Conservation (phyloP, 1,139 yeast species). For the Suhomyces choctaworum region DNA sequence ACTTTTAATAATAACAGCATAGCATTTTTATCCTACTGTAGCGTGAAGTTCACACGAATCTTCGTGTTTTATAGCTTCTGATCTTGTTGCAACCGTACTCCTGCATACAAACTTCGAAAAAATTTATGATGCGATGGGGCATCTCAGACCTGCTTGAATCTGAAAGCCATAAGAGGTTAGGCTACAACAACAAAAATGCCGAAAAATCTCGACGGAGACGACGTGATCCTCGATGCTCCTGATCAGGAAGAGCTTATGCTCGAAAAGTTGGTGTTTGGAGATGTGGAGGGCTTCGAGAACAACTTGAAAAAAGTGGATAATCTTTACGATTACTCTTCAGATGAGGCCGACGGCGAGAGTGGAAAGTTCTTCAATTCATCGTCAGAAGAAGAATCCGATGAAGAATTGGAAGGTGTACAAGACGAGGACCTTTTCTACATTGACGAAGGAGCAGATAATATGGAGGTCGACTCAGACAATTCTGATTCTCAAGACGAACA, state of each 20-base stretch:
- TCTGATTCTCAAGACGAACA: conserved; percentile 28
- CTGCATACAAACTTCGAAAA: conserved; percentile 6
- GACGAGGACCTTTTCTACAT: conserved; percentile 69
- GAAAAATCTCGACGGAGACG: conserved; percentile 28
- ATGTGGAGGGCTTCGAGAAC: conserved; percentile 70
- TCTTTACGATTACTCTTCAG: conserved; percentile 51
- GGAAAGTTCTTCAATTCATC: conserved; percentile 32
- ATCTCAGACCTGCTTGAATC: no score
- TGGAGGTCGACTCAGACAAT: conserved; percentile 40
- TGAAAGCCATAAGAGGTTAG: not conserved
- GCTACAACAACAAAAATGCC: conserved; percentile 21
- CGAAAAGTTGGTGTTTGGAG: conserved; percentile 90
- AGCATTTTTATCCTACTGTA: conserved; percentile 3
- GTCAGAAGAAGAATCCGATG: conserved; percentile 29
- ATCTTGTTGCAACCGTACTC: no score
- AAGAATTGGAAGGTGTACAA: conserved; percentile 37
- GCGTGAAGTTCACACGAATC: no score
- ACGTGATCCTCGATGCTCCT: conserved; percentile 57
- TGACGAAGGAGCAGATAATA: conserved; percentile 48
- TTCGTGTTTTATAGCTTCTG: not conserved
- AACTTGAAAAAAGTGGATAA: conserved; percentile 62
- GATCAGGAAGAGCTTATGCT: conserved; percentile 79
- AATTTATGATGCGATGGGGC: conserved; percentile 3
- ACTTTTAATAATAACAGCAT: conserved; percentile 9
- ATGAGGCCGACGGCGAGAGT: conserved; percentile 31